These are phyloP conservation scores for Penicillium vulpinum DNA, from an alignment of 2,329 filamentous ascomycete species.

Conservation along the genomic window DNA sequence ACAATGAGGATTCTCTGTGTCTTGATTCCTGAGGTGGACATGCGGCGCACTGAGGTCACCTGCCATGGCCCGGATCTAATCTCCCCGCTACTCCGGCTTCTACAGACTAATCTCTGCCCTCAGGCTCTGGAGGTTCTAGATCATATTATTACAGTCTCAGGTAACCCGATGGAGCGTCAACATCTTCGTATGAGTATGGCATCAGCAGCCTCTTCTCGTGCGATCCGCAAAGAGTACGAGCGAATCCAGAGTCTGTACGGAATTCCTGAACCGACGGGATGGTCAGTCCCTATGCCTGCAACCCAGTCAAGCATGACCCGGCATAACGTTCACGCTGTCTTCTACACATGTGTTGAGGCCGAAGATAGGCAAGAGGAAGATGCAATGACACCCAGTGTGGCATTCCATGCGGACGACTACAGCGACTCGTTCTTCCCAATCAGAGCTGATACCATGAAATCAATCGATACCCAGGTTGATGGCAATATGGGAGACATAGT, in stretches of 20 bases:
- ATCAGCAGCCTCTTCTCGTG: conserved; percentile 72
- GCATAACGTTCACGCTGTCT: conserved; percentile 91
- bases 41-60: conserved; percentile 86
- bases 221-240: conserved; percentile 90
- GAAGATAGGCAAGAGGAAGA: conserved; percentile 60
- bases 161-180: conserved; percentile 88
- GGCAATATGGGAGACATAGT: conserved; percentile 80
- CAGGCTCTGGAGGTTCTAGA: conserved; percentile 90
- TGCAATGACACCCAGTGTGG: conserved; percentile 77
- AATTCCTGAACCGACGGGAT: conserved; percentile 91
- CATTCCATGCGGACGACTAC: conserved; percentile 87
- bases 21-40: conserved; percentile 85
- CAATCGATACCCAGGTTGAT: conserved; percentile 65
- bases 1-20: conserved; percentile 87
- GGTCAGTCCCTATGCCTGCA: conserved; percentile 92
- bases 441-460: conserved; percentile 88
- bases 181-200: conserved; percentile 99
- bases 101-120: conserved; percentile 92
- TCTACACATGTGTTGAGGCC: conserved; percentile 83
- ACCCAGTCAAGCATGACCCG: conserved; percentile 84
- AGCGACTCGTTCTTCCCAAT: conserved; percentile 77
- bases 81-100: conserved; percentile 80
- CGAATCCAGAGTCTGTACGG: conserved; percentile 92
- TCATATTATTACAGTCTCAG: conserved; percentile 91
- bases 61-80: conserved; percentile 92